A percentile compares a stretch with the other conserved stretches of the same genome.
Conservation (phyloP, 257 asterid genomes). For the Nicotiana attenuata region DNA sequence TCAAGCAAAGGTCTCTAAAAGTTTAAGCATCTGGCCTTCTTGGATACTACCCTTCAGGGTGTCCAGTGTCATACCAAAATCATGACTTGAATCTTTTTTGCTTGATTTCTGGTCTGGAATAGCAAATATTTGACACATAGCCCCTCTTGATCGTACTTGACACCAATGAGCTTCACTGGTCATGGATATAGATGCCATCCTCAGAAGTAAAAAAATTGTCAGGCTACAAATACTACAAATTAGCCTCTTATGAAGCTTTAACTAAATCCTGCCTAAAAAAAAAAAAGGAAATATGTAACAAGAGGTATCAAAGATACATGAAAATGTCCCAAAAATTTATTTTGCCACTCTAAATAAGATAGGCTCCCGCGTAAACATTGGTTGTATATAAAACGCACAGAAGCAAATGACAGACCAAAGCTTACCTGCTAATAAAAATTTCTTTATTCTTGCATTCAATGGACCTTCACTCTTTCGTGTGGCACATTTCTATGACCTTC, state of each 20-base stretch:
- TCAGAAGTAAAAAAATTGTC: constrained; percentile 70
- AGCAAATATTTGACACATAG: constrained; percentile 64
- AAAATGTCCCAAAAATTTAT: constrained; percentile 60
- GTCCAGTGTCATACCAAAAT: constrained; percentile 58
- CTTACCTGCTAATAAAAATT: constrained; percentile 70
- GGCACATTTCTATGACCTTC: constrained; percentile 54
- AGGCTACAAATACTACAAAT: neutral
- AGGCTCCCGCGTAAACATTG: constrained; percentile 84
- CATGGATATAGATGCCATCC: constrained; percentile 64
- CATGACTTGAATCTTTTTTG: constrained; percentile 68
- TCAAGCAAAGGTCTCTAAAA: too few species aligned
- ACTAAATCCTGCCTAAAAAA: neutral
- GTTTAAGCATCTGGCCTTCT: too few species aligned
- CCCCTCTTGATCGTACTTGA: constrained; percentile 60
- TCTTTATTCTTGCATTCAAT: constrained; percentile 47
- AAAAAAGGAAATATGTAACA: neutral
- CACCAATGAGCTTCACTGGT: constrained; percentile 66
- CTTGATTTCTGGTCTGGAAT: constrained; percentile 53
- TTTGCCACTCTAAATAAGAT: constrained; percentile 58
- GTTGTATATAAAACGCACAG: constrained; percentile 65
- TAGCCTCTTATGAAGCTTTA: neutral
- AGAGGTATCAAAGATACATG: constrained; percentile 40
- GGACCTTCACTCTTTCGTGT: constrained; percentile 66
- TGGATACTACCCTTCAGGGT: constrained; percentile 23
- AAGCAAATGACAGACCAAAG: constrained; percentile 51